Conservation (phyloP, 2,329 filamentous ascomycete species). For the Geosmithia putterillii region DNA sequence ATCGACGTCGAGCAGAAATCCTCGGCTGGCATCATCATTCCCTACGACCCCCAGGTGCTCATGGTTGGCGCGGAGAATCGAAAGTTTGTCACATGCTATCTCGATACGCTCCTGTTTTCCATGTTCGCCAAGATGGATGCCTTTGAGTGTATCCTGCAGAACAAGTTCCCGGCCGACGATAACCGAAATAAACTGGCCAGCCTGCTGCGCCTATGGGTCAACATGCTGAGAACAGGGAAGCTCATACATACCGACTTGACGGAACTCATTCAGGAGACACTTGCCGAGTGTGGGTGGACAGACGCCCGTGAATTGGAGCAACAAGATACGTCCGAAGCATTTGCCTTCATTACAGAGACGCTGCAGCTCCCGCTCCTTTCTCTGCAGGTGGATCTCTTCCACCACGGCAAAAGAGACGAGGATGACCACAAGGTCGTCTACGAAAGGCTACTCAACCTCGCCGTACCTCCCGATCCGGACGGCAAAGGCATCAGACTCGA, state of each 20-base stretch:
- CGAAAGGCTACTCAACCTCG: slow-evolving; percentile 80
- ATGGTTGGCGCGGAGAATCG: slow-evolving; percentile 83
- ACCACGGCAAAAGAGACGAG: slow-evolving; percentile 71
- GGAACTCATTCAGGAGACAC: slow-evolving; percentile 65
- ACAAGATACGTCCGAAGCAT: slow-evolving; percentile 92
- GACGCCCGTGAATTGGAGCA: slow-evolving; percentile 69
- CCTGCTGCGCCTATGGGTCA: slow-evolving; percentile 81
- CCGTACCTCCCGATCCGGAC: slow-evolving; percentile 66
- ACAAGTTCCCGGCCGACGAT: slow-evolving; percentile 57
- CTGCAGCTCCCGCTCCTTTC: slow-evolving; percentile 79
- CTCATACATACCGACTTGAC: slow-evolving; percentile 81
- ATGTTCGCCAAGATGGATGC: slow-evolving; percentile 89
- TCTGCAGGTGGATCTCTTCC: slow-evolving; percentile 88
- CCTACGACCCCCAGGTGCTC: slow-evolving; percentile 57
- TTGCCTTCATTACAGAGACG: slow-evolving; percentile 85
- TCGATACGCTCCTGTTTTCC: slow-evolving; percentile 83
- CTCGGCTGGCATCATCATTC: slow-evolving; percentile 63
- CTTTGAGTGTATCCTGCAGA: slow-evolving; percentile 86
- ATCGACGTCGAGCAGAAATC: slow-evolving; percentile 71
- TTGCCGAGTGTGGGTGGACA: slow-evolving; percentile 80
- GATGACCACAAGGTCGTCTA: slow-evolving; percentile 94
- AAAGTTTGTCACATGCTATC: slow-evolving; percentile 80
- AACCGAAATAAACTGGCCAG: slow-evolving; percentile 60
- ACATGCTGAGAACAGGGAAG: slow-evolving; percentile 74
- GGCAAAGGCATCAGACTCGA: slow-evolving; percentile 68